These are phyloP conservation scores for Mycena kentingensis DNA, from an alignment of 768 basidiomycete species.

Conservation along the genomic window DNA sequence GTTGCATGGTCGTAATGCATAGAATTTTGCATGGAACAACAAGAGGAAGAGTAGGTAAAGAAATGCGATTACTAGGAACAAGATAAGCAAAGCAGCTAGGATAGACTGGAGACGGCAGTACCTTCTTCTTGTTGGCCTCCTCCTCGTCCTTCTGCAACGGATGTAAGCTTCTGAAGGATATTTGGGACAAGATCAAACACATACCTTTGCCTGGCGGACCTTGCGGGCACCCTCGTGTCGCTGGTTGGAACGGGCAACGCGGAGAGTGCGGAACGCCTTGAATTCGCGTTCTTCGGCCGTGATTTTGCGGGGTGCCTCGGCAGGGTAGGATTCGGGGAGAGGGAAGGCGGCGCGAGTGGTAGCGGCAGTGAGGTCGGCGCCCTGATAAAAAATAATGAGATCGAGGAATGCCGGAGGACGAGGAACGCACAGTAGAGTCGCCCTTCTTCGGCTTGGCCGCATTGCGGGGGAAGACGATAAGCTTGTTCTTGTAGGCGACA, in stretches of 20 bases:
- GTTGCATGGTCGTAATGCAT: background rate
- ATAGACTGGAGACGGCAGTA: constrained; percentile 20
- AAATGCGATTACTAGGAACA: constrained; percentile 20
- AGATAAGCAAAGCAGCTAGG: constrained; percentile 20
- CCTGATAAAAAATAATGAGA: constrained; percentile 44
- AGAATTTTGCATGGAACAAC: constrained; percentile 37
- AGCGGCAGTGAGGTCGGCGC: constrained; percentile 76
- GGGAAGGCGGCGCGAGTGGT: constrained; percentile 70
- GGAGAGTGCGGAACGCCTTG: constrained; percentile 87
- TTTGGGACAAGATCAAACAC: constrained; percentile 27
- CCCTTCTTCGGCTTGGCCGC: constrained; percentile 94
- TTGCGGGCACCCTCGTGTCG: constrained; percentile 89
- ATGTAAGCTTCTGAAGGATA: constrained; percentile 4
- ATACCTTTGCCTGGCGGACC: constrained; percentile 80
- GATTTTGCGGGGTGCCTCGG: constrained; percentile 91
- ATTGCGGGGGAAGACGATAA: constrained; percentile 98
- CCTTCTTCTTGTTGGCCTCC: constrained; percentile 89
- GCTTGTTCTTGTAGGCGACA: constrained; percentile 86
- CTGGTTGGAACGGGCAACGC: constrained; percentile 76
- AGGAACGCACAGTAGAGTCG: constrained; percentile 77
- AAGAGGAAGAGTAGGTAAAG: constrained; percentile 29
- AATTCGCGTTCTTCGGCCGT: constrained; percentile 87
- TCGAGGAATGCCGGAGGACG: background rate
- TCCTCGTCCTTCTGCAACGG: constrained; percentile 78
- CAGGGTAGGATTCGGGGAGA: constrained; percentile 65